Evolutionary conservation across 176 grass and related monocot genomes (phyloP).

Genomic region (Aegilops umbellulata): DNA sequence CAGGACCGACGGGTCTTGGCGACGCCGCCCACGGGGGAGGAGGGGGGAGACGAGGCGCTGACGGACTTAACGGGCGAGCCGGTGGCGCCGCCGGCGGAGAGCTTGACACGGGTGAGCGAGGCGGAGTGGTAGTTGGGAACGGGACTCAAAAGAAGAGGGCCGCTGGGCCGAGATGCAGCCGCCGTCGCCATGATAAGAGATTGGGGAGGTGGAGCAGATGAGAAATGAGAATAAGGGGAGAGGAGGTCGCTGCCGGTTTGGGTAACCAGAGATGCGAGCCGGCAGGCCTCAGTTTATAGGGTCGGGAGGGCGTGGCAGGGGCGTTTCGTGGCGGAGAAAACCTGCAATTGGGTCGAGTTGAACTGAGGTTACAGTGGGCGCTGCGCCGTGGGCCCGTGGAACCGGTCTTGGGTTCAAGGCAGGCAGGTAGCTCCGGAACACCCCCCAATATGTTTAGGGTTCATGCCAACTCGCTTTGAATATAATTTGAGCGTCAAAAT

Average conservation of each 20-base stretch:
- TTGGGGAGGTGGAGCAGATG: neutral
- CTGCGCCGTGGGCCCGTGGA: no score
- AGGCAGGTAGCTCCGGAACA: no score
- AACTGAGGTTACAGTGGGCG: no score
- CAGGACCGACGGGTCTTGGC: constrained; percentile 23
- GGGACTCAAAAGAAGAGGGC: neutral
- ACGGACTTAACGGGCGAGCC: constrained; percentile 13
- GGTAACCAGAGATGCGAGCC: neutral
- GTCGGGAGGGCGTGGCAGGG: neutral
- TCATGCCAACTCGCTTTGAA: no score
- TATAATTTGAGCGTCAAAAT: neutral
- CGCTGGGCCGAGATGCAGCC: constrained; percentile 31
- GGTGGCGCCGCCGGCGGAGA: neutral
- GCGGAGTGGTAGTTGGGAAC: constrained; percentile 33
- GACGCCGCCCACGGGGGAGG: neutral
- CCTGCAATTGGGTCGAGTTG: no score
- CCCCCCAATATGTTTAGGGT: no score
- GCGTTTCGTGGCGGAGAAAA: no score
- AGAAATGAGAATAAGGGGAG: no score
- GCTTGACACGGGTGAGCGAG: constrained; percentile 47
- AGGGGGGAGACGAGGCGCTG: constrained; percentile 19
- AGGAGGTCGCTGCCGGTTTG: constrained; percentile 3
- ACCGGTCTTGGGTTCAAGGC: no score
- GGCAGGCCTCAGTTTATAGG: neutral
- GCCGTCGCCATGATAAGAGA: constrained; percentile 23